Evolutionary conservation across 495 filamentous ascomycete genomes (phyloP), one percentile per base, ranked within the genome.

Genomic region (Sabuloglossum arenarium): DNA sequence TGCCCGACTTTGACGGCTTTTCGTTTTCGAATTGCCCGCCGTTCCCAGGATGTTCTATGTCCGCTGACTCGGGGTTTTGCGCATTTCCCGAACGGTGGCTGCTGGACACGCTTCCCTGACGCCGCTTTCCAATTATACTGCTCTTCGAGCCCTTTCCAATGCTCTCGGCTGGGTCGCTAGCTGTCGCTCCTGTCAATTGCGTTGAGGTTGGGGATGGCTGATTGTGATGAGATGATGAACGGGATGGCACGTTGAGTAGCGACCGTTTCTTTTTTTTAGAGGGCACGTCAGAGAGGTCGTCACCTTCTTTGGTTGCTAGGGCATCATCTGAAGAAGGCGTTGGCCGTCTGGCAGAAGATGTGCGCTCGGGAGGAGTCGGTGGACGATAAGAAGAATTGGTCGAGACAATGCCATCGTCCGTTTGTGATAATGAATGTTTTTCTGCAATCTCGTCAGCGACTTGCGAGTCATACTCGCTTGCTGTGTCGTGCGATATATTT

Each of bases 31-130:
- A 50, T 29, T 27, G 47, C 24, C 47, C 45, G 6, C 25, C 28
- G 16, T 51, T 29, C 19, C 29, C 5, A 50, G 47, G 42, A 27
- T 60, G 47, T 63, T 30, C 29, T 65, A 66, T 42, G 62, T 64
- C 63, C 37, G 21, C 30, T 19, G 57, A 23, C 3, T 43, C 68
- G 62, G 74, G 66, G 57, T 63, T 64, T 47, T 72, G 68, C 58
- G 66, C 69, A 56, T 71, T 70, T 59, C 67, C 68, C 49, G 76
- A 75, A 47, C 71, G 68, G 61, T 77, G 74, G 66, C 78, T 85
- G 59, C 78, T 82, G 32, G 72, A 72, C 55, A 79, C 76, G 68
- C 81, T 89, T 51, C 79, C 78, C 67, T 84, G 82, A 59, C 81
- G 75, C 61, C 78, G 74, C 61, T 75, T 73, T 56, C 75, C 80